Conservation (phyloP, 1,139 yeast genomes). For the Pichia sp. region DNA sequence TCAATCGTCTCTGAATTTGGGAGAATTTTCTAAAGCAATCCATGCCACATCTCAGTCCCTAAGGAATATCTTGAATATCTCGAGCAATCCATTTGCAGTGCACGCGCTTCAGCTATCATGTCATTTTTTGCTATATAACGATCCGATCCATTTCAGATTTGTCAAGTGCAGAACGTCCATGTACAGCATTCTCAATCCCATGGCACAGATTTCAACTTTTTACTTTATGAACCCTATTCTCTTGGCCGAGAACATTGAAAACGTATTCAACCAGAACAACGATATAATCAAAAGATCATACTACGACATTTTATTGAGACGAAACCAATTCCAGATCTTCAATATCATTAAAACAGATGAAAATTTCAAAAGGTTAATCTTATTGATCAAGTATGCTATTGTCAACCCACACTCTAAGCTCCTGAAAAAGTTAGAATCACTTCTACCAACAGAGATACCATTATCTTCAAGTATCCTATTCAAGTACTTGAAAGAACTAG, state of each 20-base stretch:
- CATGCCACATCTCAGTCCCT: slow-evolving; percentile 9
- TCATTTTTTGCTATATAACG: slow-evolving; percentile 19
- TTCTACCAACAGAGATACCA: slow-evolving; percentile 4
- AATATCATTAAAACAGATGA: slow-evolving; percentile 13
- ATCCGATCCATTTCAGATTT: slow-evolving; percentile 22
- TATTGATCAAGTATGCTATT: slow-evolving; percentile 22
- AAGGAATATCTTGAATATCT: slow-evolving; percentile 4
- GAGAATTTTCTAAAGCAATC: slow-evolving; percentile 2
- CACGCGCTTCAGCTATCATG: slow-evolving; percentile 14
- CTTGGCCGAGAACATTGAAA: slow-evolving; percentile 12
- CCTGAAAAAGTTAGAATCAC: slow-evolving; percentile 8
- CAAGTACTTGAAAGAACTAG: slow-evolving; percentile 13
- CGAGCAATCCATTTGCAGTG: slow-evolving; percentile 6
- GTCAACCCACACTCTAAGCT: slow-evolving; percentile 23
- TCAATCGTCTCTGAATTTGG: slow-evolving; percentile 12
- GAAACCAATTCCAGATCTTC: slow-evolving; percentile 14
- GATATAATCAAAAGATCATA: slow-evolving; percentile 10
- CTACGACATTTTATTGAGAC: slow-evolving; percentile 7
- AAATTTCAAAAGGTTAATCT: slow-evolving; percentile 15
- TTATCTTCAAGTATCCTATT: slow-evolving; percentile 12
- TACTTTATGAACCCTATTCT: slow-evolving; percentile 20
- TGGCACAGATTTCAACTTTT: slow-evolving; percentile 12
- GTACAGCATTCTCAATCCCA: slow-evolving; percentile 13
- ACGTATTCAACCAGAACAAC: slow-evolving; percentile 10
- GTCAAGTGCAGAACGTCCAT: slow-evolving; percentile 10